A percentile compares a stretch with the other conserved stretches of the same genome.
Conservation (phyloP, 169 alveolate species). For the Eimeria necatrix region DNA sequence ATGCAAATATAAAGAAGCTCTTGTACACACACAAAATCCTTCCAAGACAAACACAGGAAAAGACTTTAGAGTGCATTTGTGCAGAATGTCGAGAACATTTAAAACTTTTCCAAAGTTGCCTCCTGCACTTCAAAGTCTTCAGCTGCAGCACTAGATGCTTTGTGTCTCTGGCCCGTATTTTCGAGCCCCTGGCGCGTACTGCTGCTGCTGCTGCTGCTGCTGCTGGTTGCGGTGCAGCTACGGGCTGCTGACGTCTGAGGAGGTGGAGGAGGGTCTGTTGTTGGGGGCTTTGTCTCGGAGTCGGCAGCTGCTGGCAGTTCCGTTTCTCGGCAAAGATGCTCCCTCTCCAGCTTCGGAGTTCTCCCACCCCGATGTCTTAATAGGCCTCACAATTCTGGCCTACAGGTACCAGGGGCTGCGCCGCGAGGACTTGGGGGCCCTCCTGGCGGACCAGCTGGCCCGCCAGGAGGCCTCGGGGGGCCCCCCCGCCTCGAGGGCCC, state of each 20-base stretch:
- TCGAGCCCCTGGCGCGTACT: background rate
- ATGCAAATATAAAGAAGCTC: too few relatives aligned
- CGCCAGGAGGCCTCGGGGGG: slow-evolving; percentile 62
- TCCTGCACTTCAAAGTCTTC: too few relatives aligned
- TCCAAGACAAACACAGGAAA: too few relatives aligned
- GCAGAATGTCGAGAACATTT: too few relatives aligned
- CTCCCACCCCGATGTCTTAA: slow-evolving; percentile 95
- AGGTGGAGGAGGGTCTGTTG: slow-evolving; percentile 82
- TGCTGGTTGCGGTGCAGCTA: slow-evolving; percentile 70
- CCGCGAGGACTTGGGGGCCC: slow-evolving; percentile 88
- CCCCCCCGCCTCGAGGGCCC: slow-evolving; percentile 69
- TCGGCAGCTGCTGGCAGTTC: slow-evolving; percentile 94
- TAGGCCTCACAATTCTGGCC: slow-evolving; percentile 92
- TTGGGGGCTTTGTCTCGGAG: slow-evolving; percentile 84
- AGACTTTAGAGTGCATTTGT: too few relatives aligned
- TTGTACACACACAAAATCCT: too few relatives aligned
- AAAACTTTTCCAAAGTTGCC: too few relatives aligned
- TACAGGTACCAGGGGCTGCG: slow-evolving; percentile 94
- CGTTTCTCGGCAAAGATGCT: slow-evolving; percentile 96
- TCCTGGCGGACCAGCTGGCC: slow-evolving; percentile 72
- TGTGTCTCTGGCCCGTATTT: background rate
- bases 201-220: background rate
- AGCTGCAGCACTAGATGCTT: too few relatives aligned
- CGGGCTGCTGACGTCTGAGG: slow-evolving; percentile 86
- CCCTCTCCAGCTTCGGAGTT: slow-evolving; percentile 95